Percentiles rank a stretch among this genome's conserved stretches.
Evolutionary conservation across 2,329 filamentous ascomycete species (phyloP).

Genomic region (Neurospora crassa): DNA sequence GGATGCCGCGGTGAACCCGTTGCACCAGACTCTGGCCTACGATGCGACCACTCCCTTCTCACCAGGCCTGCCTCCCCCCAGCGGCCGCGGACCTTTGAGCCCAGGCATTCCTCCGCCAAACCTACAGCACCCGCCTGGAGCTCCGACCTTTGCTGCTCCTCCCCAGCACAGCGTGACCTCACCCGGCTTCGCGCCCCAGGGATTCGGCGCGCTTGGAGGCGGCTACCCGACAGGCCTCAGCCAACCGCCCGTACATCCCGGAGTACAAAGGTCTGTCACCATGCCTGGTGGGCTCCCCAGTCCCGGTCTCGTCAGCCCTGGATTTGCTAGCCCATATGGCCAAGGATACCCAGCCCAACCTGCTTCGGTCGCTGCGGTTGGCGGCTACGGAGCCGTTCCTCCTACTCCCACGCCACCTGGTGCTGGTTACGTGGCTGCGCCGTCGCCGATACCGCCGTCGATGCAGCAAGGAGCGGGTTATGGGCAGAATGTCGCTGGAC

Average conservation of each 20-base stretch:
- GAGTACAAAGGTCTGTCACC: conserved; percentile 37
- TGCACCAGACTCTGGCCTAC: conserved; percentile 47
- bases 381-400: conserved; percentile 22
- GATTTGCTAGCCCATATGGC: conserved; percentile 33
- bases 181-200: conserved; percentile 32
- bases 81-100: conserved; percentile 33
- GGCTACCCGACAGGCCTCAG: conserved; percentile 10
- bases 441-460: conserved; percentile 34
- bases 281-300: conserved; percentile 36
- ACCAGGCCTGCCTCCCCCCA: conserved; percentile 40
- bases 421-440: conserved; percentile 27
- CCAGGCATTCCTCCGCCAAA: conserved; percentile 27
- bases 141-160: conserved; percentile 31
- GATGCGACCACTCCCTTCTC: conserved; percentile 46
- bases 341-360: conserved; percentile 27
- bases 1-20: conserved; percentile 51
- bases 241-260: conserved; percentile 29
- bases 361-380: conserved; percentile 8
- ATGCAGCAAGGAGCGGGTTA: conserved; percentile 8
- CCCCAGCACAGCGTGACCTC: conserved; percentile 26
- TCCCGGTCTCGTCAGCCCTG: conserved; percentile 29
- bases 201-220: conserved; percentile 26
- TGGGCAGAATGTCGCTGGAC: conserved; percentile 15
- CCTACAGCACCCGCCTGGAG: conserved; percentile 29
- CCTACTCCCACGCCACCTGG: conserved; percentile 24